These are phyloP conservation scores for Quercus lobata DNA, from an alignment of 331 rosid genomes.

Conservation along the genomic window DNA sequence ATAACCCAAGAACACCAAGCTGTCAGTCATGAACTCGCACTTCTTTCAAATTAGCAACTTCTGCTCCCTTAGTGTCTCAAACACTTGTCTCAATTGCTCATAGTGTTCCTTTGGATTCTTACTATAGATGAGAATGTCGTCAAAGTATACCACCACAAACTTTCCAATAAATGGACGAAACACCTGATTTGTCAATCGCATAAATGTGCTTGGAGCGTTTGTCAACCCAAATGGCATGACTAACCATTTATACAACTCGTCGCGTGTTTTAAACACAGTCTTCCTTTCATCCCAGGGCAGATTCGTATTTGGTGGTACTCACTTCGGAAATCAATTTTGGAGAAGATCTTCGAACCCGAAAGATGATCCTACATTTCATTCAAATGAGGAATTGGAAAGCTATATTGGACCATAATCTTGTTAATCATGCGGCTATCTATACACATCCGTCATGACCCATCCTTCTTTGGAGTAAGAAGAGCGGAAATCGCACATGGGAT, in stretches of 20 bases:
- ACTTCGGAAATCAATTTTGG: neutral
- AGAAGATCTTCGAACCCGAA: neutral
- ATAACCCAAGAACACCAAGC: neutral
- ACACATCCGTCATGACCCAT: too few relatives aligned
- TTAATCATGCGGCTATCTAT: too few relatives aligned
- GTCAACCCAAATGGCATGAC: too few relatives aligned
- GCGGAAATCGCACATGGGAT: too few relatives aligned
- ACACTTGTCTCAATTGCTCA: neutral
- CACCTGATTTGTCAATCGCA: neutral
- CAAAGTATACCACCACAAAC: neutral
- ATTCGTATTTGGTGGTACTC: neutral
- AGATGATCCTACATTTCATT: neutral
- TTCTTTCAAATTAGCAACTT: neutral
- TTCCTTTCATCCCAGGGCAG: neutral
- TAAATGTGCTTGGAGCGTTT: neutral
- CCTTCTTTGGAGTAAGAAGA: too few relatives aligned
- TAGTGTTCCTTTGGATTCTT: neutral
- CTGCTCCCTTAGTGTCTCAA: too few relatives aligned
- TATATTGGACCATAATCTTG: neutral
- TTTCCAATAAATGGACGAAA: neutral
- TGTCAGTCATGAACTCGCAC: neutral
- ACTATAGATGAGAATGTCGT: neutral
- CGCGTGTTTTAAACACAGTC: neutral
- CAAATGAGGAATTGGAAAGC: neutral
- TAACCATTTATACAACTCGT: neutral